Percentiles rank a stretch among this genome's conserved stretches.
Conservation (phyloP, 176 grass and related monocot species). For the Aegilops bicornis region DNA sequence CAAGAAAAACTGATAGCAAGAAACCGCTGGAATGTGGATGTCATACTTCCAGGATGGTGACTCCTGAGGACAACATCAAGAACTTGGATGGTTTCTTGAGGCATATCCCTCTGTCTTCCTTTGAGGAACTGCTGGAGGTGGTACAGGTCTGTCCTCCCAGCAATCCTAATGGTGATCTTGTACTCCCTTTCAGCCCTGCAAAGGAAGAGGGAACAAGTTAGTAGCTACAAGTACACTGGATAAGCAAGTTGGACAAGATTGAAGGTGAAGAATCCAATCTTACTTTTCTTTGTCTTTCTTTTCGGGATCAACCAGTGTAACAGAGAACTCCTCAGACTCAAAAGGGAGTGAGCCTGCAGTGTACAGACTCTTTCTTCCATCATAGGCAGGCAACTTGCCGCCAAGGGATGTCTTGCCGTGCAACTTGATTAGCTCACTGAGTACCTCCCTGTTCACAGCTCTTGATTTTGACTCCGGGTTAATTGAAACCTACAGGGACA, state of each 20-base stretch:
- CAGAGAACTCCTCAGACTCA: slow-evolving; percentile 54
- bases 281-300: slow-evolving; percentile 57
- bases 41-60: slow-evolving; percentile 60
- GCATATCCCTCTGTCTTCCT: slow-evolving; percentile 68
- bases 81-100: slow-evolving; percentile 82
- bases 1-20: not conserved
- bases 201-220: not conserved
- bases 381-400: slow-evolving; percentile 64
- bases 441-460: slow-evolving; percentile 54
- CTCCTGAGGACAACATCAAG: slow-evolving; percentile 92
- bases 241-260: not conserved
- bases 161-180: slow-evolving; percentile 69
- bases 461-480: slow-evolving; percentile 77
- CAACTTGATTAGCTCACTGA: slow-evolving; percentile 59
- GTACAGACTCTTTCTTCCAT: slow-evolving; percentile 87
- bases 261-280: not conserved
- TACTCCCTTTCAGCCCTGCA: slow-evolving; percentile 63
- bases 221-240: not conserved
- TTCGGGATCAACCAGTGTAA: slow-evolving; percentile 57
- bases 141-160: slow-evolving; percentile 57
- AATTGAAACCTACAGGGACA: slow-evolving; percentile 55
- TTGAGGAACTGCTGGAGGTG: slow-evolving; percentile 59
- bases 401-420: slow-evolving; percentile 53
- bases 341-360: slow-evolving; percentile 89
- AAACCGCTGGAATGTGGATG: not conserved